Evolutionary conservation across 2,329 filamentous ascomycete genomes (phyloP).

Genomic region (Monosporascus sp.): DNA sequence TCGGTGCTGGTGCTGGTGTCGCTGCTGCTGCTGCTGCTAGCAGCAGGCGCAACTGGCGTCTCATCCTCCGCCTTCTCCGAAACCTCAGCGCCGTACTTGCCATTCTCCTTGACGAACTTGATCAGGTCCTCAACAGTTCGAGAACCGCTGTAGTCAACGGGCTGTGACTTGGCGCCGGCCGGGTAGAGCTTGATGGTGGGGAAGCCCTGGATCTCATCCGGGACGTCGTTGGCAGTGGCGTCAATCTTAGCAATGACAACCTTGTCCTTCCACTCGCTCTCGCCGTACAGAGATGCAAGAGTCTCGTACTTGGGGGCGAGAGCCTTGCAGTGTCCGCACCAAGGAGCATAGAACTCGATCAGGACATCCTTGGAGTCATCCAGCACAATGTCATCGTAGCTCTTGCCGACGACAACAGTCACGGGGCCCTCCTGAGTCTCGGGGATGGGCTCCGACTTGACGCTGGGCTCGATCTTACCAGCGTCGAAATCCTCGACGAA

Average conservation of each 20-base stretch:
- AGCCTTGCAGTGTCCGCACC: constrained; percentile 99
- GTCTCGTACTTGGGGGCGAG: constrained; percentile 96
- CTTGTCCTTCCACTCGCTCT: constrained; percentile 73
- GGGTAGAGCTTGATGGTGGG: constrained; percentile 98
- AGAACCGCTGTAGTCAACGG: constrained; percentile 80
- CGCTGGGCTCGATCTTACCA: constrained; percentile 88
- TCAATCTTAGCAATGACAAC: constrained; percentile 97
- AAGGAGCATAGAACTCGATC: constrained; percentile 97
- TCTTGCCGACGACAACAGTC: constrained; percentile 84
- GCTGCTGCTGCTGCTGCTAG: constrained; percentile 23
- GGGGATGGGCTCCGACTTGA: constrained; percentile 97
- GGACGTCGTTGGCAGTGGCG: constrained; percentile 91
- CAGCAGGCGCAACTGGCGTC: constrained; percentile 42
- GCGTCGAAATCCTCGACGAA: constrained; percentile 82
- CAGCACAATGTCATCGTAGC: constrained; percentile 85
- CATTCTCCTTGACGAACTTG: constrained; percentile 90
- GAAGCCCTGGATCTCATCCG: constrained; percentile 95
- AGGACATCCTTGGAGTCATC: constrained; percentile 96
- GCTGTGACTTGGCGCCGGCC: constrained; percentile 78
- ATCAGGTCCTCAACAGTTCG: constrained; percentile 89
- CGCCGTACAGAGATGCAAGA: constrained; percentile 70
- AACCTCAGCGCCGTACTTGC: constrained; percentile 76
- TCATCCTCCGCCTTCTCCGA: constrained; percentile 51
- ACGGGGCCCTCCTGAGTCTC: constrained; percentile 90
- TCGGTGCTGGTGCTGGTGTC: too few species aligned